These are phyloP conservation scores for Neurospora sp. DNA, from an alignment of 495 filamentous ascomycete species.

Conservation along the genomic window DNA sequence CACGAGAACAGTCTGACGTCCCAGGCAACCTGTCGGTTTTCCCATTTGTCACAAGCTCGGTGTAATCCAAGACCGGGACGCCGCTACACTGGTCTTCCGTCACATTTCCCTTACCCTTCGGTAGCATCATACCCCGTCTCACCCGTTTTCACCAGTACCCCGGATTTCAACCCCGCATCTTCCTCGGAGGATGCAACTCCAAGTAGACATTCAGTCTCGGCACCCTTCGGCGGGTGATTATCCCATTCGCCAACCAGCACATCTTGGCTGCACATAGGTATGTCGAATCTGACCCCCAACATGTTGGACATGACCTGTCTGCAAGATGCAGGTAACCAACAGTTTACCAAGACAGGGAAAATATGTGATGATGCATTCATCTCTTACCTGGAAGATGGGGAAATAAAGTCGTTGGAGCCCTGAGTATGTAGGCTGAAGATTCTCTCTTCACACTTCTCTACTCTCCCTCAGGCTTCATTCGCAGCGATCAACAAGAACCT, in stretches of 20 bases:
- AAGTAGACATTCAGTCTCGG: slow-evolving; percentile 15
- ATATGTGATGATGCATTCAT: not conserved
- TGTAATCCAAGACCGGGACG: not conserved
- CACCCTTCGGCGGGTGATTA: not conserved
- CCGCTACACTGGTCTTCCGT: not conserved
- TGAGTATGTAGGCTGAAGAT: not conserved
- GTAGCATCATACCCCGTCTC: not conserved
- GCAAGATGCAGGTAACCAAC: not conserved
- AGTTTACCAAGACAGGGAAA: not conserved
- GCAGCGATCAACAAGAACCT: not conserved
- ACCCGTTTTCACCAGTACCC: not conserved
- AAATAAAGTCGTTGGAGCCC: not conserved
- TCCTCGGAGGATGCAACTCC: slow-evolving; percentile 18
- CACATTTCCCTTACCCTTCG: not conserved
- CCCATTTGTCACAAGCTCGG: not conserved
- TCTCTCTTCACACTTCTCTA: not conserved
- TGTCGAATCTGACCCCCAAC: not conserved
- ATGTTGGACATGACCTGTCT: not conserved
- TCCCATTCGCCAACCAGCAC: not conserved
- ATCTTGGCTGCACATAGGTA: not conserved
- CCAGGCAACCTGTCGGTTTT: not conserved
- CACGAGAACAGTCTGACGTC: not conserved
- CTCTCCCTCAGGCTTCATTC: not conserved
- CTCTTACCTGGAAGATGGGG: not conserved
- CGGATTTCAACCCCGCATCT: slow-evolving; percentile 10